phyloP scores from a whole-genome alignment of 345 rosid species.

The Salix exigua region DNA sequence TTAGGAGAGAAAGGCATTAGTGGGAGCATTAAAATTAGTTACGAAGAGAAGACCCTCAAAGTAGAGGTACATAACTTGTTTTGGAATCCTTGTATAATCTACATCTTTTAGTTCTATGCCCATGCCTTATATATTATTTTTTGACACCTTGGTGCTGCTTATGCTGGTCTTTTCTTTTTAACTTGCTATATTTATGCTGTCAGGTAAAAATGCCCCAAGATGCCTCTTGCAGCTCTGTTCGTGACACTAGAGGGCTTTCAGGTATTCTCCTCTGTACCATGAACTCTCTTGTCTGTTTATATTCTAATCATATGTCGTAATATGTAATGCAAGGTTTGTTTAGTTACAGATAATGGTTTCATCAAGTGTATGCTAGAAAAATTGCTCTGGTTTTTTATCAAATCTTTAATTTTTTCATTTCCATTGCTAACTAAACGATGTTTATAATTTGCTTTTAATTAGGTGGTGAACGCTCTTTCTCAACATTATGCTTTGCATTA shows the following conservation, averaged over 20 bases:
- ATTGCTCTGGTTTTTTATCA: neutral
- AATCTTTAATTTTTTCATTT: too few species aligned
- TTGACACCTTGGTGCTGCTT: neutral
- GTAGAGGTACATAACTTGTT: conserved; percentile 56
- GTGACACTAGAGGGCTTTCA: conserved; percentile 94
- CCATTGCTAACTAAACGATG: neutral
- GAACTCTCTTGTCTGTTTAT: neutral
- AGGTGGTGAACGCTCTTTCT: conserved; percentile 99
- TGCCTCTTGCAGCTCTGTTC: conserved; percentile 64
- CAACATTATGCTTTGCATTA: conserved; percentile 87
- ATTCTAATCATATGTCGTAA: too few species aligned
- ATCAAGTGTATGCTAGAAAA: neutral
- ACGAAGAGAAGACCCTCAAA: conserved; percentile 65
- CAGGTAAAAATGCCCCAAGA: conserved; percentile 99
- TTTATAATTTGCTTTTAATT: conserved; percentile 15
- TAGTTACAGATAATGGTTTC: neutral
- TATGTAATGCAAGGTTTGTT: neutral
- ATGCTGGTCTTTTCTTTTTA: neutral
- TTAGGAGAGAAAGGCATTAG: conserved; percentile 87
- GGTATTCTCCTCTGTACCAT: conserved; percentile 37
- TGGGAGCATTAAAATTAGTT: conserved; percentile 67
- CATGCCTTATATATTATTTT: neutral
- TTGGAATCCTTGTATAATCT: neutral
- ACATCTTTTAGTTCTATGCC: neutral
- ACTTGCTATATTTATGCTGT: conserved; percentile 7